phyloP scores from a whole-genome alignment of 2,329 filamentous ascomycete species.

The Aspergillus viridinutans region DNA sequence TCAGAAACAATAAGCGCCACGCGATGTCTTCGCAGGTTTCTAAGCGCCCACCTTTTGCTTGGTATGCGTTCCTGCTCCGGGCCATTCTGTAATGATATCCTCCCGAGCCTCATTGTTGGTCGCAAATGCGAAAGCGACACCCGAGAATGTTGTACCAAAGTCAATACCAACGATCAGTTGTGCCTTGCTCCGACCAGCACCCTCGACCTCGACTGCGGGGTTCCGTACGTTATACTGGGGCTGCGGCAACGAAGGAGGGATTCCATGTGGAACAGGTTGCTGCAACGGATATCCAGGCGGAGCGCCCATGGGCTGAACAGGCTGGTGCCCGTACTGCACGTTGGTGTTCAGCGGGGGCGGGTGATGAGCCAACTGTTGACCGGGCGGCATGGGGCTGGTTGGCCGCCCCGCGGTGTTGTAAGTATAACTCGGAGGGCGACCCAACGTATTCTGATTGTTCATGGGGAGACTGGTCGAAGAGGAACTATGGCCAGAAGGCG shows the following conservation, averaged over 20 bases:
- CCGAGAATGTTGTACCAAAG: conserved; percentile 98
- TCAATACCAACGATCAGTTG: conserved; percentile 98
- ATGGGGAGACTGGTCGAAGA: conserved; percentile 52
- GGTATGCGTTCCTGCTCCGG: conserved; percentile 91
- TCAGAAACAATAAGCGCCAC: conserved; percentile 3
- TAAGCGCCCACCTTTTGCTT: conserved; percentile 79
- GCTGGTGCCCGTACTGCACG: conserved; percentile 46
- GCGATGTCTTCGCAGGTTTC: neutral
- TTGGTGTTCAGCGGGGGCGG: conserved; percentile 54
- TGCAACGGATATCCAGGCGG: conserved; percentile 46
- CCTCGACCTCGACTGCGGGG: conserved; percentile 67
- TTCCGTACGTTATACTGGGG: conserved; percentile 29
- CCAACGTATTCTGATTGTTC: conserved; percentile 53
- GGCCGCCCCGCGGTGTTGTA: conserved; percentile 52
- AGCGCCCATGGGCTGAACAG: conserved; percentile 32
- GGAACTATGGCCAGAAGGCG: conserved; percentile 39
- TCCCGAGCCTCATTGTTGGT: conserved; percentile 97
- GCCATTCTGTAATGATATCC: conserved; percentile 99
- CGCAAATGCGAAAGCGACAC: conserved; percentile 87
- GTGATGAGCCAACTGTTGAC: conserved; percentile 40
- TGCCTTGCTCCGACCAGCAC: conserved; percentile 83
- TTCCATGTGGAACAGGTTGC: conserved; percentile 26
- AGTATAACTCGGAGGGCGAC: conserved; percentile 62
- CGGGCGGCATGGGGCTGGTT: conserved; percentile 49
- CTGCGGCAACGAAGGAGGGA: conserved; percentile 24